A percentile compares a stretch with the other conserved stretches of the same genome.
phyloP scores from a whole-genome alignment of 2,329 filamentous ascomycete genomes.

The Trichothecium sympodiale region DNA sequence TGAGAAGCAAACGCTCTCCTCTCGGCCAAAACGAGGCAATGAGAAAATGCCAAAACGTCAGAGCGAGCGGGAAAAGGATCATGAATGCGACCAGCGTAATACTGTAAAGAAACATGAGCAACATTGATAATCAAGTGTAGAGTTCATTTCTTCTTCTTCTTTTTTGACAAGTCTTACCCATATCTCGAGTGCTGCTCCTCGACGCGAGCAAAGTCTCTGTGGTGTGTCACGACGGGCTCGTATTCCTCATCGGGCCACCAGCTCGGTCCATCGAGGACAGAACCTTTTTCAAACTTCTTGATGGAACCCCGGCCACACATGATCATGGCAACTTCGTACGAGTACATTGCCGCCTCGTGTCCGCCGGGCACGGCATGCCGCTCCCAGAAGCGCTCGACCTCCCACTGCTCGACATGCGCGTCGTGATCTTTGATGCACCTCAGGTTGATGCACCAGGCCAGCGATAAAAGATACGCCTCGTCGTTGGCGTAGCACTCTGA shows the following conservation, averaged over 20 bases:
- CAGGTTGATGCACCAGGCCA: conserved; percentile 11
- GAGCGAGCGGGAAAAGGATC: conserved; percentile 5
- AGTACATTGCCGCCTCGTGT: conserved; percentile 3
- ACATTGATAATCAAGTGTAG: no score
- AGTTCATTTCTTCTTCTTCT: no score
- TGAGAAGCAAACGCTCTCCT: conserved; percentile 5
- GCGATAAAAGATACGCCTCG: conserved; percentile 10
- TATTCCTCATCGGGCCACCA: conserved; percentile 38
- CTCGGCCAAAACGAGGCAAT: conserved; percentile 12
- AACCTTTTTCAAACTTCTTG: conserved; percentile 1
- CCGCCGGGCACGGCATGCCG: conserved; percentile 7
- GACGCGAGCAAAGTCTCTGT: conserved; percentile 4
- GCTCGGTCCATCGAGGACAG: conserved; percentile 22
- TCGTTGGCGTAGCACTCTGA: conserved; percentile 9
- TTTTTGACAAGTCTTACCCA: conserved; percentile 4
- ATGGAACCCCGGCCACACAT: neutral
- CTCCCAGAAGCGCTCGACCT: conserved; percentile 12
- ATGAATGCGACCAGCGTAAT: conserved; percentile 1
- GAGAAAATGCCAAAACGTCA: conserved; percentile 15
- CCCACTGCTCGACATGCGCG: neutral
- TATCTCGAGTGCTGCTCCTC: conserved; percentile 5
- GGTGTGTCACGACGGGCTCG: conserved; percentile 27
- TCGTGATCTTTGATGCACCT: conserved; percentile 5
- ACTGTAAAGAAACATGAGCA: no score
- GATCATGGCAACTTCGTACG: conserved; percentile 7